Percentiles rank a stretch among this genome's conserved stretches.
phyloP scores from a whole-genome alignment of 1,284 basidiomycete species.

The Microbotryum lychnidis-dioicae region DNA sequence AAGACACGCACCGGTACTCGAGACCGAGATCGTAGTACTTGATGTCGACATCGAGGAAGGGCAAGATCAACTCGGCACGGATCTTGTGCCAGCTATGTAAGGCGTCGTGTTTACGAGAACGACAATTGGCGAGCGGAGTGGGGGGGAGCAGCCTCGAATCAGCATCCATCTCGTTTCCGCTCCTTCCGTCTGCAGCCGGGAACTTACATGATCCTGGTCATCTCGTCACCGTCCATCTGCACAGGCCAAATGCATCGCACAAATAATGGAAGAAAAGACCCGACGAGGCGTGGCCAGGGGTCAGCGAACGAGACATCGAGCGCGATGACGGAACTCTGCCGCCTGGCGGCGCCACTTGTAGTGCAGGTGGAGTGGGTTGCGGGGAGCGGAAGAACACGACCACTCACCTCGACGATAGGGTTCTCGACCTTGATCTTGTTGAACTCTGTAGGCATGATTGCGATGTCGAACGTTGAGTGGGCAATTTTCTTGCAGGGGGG shows the following conservation, averaged over 20 bases:
- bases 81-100: conserved; percentile 31
- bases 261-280: no score
- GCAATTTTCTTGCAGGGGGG: no score
- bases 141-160: neutral
- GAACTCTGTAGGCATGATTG: conserved; percentile 7
- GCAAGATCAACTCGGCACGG: conserved; percentile 69
- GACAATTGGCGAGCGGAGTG: conserved; percentile 5
- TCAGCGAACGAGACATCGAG: no score
- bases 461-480: no score
- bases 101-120: neutral
- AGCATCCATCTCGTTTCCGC: neutral
- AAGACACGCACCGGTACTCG: conserved; percentile 68
- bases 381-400: neutral
- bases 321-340: no score
- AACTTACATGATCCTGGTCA: conserved; percentile 70
- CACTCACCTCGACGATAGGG: conserved; percentile 78
- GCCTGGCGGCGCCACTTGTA: no score
- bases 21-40: conserved; percentile 97
- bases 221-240: conserved; percentile 74
- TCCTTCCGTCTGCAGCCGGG: neutral
- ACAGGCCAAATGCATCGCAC: no score
- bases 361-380: neutral
- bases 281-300: no score
- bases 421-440: conserved; percentile 70
- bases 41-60: conserved; percentile 89